Evolutionary conservation across 371 early-diverging fungal genomes (phyloP).

Genomic region (Apophysomyces sp.): DNA sequence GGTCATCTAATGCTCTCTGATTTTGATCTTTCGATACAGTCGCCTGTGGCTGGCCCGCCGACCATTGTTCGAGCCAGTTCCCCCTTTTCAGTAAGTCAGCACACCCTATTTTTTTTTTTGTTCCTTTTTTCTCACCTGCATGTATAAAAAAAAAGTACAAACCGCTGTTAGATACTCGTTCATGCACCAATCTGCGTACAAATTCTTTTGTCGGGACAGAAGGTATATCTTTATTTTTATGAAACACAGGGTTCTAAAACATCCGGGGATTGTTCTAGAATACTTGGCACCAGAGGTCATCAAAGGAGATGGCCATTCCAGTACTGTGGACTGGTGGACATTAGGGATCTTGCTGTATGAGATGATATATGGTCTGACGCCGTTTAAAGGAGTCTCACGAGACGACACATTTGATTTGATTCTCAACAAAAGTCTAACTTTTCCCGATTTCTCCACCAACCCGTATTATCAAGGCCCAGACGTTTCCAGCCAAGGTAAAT

Average conservation of each 20-base stretch:
- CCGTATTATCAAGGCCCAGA: constrained; percentile 26
- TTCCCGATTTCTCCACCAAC: constrained; percentile 51
- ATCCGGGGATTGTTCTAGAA: no score
- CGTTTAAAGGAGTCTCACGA: constrained; percentile 89
- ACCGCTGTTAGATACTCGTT: constrained; percentile 76
- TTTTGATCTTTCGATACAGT: constrained; percentile 86
- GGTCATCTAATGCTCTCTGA: constrained; percentile 93
- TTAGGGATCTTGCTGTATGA: constrained; percentile 95
- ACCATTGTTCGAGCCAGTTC: constrained; percentile 55
- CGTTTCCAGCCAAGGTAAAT: constrained; percentile 59
- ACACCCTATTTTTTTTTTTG: no score
- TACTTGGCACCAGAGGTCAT: constrained; percentile 94
- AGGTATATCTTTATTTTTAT: constrained; percentile 36
- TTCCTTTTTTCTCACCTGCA: not conserved
- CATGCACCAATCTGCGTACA: constrained; percentile 80
- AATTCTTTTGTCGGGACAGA: constrained; percentile 96
- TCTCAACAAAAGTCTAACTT: constrained; percentile 68
- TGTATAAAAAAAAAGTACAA: constrained; percentile 21
- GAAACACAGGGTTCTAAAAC: constrained; percentile 16
- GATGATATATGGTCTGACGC: constrained; percentile 92
- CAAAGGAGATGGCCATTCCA: constrained; percentile 82
- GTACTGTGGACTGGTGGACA: constrained; percentile 98
- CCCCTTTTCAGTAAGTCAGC: constrained; percentile 7
- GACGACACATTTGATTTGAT: constrained; percentile 85
- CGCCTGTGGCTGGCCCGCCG: constrained; percentile 62